Base-by-base conservation (phyloP, 179 eudicot species). In the Sideroxylon spinosum region DNA sequence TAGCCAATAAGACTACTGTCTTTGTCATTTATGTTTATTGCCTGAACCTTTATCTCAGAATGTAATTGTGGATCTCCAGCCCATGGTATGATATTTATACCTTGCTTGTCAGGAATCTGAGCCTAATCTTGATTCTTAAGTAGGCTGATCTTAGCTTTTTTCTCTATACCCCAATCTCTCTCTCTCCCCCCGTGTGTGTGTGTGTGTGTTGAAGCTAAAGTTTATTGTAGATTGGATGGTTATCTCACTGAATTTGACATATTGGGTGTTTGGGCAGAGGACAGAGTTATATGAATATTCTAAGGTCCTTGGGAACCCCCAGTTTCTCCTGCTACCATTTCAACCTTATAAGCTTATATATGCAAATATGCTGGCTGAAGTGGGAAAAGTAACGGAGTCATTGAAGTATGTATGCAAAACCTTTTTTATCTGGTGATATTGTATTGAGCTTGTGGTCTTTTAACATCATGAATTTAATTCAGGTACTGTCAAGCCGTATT, bases 281-380 rank as follows among this genome's bases (percentile, higher is more conserved):
- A 92, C 98, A n/a, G 97, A 92, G 86, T 83, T 93, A 29, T 93
- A 83, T 87, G 98, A 94, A 84, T 87, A 91, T 79, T 89, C 98
- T 63, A 93, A 92, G 82, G 86, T 87, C 80, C 90, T 93, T 56
- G 98, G 98, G 59, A 94, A 94, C 76, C 85, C 98, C 78, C 98
- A 94, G 86, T 94, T 85, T 82, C 85, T 82, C 74, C 88, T 93
- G 76, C 87, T 87, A 53, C 91, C 92, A 17, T 92, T 94, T 85
- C 98, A 94, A 78, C 93, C 98, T 37, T 94, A 91, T 78, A 94
- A 94, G 82, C 86, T 90, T 80, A 65, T 94, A 53, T 94, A 94
- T 79, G 98, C 98, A 11, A 86, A 89, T 78, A 94, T 94, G 97
- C 86, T 94, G 81, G 97, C 97, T 44, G 98, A 94, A 86, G 90